phyloP scores from a whole-genome alignment of 2,329 filamentous ascomycete species.

The Xylariales sp. region DNA sequence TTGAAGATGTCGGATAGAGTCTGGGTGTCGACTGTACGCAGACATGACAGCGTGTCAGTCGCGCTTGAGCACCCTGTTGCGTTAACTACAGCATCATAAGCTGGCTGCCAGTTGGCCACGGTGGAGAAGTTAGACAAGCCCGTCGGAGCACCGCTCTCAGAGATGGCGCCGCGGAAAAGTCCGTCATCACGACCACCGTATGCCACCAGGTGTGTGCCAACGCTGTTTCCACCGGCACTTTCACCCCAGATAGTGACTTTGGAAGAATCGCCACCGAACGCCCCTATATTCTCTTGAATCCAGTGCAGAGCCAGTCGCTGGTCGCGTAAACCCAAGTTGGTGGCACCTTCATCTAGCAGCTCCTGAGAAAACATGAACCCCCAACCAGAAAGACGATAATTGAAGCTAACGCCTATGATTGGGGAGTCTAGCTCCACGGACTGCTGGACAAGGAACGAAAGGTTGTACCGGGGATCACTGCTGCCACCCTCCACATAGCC shows the following conservation, averaged over 20 bases:
- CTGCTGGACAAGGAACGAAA: conserved; percentile 27
- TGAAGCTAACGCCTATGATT: conserved; percentile 45
- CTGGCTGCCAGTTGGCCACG: conserved; percentile 11
- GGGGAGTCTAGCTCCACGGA: conserved; percentile 41
- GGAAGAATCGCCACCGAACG: conserved; percentile 42
- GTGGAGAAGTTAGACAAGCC: conserved; percentile 3
- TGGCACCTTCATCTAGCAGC: conserved; percentile 34
- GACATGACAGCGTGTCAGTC: conserved; percentile 22
- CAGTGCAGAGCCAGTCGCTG: conserved; percentile 45
- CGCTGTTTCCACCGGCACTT: conserved; percentile 45
- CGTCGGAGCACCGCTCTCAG: conserved; percentile 40
- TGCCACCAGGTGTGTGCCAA: conserved; percentile 45
- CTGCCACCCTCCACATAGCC: conserved; percentile 35
- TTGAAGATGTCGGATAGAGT: conserved; percentile 25
- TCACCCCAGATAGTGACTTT: conserved; percentile 51
- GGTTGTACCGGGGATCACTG: conserved; percentile 54
- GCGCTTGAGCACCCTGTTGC: conserved; percentile 17
- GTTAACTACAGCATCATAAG: conserved; percentile 24
- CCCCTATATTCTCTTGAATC: conserved; percentile 43
- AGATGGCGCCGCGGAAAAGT: conserved; percentile 50
- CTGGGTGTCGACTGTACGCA: conserved; percentile 24
- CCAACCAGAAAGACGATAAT: conserved; percentile 46
- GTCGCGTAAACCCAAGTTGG: conserved; percentile 48
- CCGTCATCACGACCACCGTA: conserved; percentile 49
- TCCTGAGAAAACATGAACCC: conserved; percentile 47